phyloP scores from a whole-genome alignment of 495 filamentous ascomycete genomes.

The Chaetomium cochliodes region DNA sequence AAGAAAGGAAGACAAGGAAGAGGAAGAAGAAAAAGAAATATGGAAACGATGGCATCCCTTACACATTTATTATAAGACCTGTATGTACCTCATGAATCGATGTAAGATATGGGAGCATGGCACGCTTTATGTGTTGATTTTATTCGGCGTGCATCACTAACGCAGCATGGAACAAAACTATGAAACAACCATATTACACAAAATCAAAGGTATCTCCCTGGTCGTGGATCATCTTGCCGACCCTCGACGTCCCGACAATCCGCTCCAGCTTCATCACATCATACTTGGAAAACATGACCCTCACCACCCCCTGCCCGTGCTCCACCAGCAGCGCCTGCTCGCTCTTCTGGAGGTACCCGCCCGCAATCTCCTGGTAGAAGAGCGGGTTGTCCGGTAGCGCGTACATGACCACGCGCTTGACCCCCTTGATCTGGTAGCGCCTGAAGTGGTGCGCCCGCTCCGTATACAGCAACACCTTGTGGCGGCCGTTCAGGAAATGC shows the following conservation, averaged over 20 bases:
- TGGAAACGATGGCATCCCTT: background rate
- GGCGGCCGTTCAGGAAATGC: conserved; percentile 79
- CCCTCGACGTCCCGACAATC: conserved; percentile 75
- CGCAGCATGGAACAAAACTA: conserved; percentile 7
- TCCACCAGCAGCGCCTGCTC: conserved; percentile 54
- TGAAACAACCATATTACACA: conserved; percentile 25
- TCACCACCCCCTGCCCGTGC: conserved; percentile 55
- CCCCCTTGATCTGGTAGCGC: conserved; percentile 75
- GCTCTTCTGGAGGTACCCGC: conserved; percentile 60
- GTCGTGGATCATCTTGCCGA: conserved; percentile 71
- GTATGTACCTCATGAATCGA: conserved; percentile 5
- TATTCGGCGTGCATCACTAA: conserved; percentile 1
- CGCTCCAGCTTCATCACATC: conserved; percentile 86
- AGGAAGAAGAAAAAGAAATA: too few species aligned
- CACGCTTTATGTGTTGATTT: background rate
- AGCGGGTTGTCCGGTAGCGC: conserved; percentile 80
- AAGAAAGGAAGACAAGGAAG: too few species aligned
- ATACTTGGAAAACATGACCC: conserved; percentile 80
- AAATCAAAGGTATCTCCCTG: conserved; percentile 91
- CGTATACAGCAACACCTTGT: conserved; percentile 83
- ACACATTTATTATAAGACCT: background rate
- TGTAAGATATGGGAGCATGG: background rate
- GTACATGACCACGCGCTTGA: conserved; percentile 79
- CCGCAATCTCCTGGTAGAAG: conserved; percentile 87
- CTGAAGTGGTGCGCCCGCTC: conserved; percentile 94